Evolutionary conservation across 768 basidiomycete genomes (phyloP), one percentile per base, ranked within the genome.

Genomic region (Suillus discolor): DNA sequence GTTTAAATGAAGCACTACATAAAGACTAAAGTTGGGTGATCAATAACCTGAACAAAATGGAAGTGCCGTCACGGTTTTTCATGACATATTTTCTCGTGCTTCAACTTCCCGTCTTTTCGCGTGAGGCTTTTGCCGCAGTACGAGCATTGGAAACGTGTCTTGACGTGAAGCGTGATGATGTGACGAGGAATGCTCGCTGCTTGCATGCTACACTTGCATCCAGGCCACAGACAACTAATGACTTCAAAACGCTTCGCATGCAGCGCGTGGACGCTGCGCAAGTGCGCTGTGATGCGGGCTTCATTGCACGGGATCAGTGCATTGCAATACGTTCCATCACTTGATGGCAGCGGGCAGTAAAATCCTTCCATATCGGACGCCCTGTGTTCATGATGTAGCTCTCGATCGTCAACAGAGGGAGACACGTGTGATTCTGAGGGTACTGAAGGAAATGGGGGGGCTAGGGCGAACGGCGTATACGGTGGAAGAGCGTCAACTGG

Each of bases 121-220:
- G 59, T 60, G 18, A 60, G 59, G 20, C 41, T 60, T 44, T 60
- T 60, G 0, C 28, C 59, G 8, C 59, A 60, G 18, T 60, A 60
- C 11, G 59, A 60, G 12, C 59, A 60, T 28, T 13, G 42, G 25
- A 60, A 28, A 42, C 59, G 42, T 4, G 25, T 20, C 18, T 42
- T 60, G 25, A 60, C 25, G 36, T 60, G 59, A 13, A 4, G 25
- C 25, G 59, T 60, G 18, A 60, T 28, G 5, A 60, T 60, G 7
- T 60, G 59, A 42, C 59, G 59, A 28, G 59, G 59, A 12, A 20
- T 42, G 41, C 59, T 60, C 6, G 59, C 59, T 11, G 41, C 25
- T 31, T 60, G 59, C 18, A 28, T 42, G 18, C 9, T 7, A 2
- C 18, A 31, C 6, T 3, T 2, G 59, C 59, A 60, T 20, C 59